Conservation (phyloP, 352 stramenopile species). For the Phytophthora pini region DNA sequence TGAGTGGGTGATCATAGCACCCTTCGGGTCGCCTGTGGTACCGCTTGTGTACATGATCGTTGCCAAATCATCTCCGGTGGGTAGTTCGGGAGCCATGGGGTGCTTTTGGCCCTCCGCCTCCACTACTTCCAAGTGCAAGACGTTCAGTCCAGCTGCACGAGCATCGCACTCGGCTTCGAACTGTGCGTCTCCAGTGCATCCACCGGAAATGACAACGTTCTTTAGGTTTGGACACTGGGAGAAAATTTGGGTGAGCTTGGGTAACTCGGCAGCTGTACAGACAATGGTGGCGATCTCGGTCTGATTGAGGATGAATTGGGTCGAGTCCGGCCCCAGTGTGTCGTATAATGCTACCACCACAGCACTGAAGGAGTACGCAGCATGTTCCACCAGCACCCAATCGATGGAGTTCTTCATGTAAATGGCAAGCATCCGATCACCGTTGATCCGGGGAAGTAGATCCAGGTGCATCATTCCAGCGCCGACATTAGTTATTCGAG, state of each 20-base stretch:
- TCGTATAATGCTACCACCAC: conserved; percentile 79
- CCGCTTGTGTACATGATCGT: conserved; percentile 97
- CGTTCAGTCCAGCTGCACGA: conserved; percentile 38
- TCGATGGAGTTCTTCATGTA: conserved; percentile 98
- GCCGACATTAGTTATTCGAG: conserved; percentile 43
- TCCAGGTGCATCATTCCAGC: conserved; percentile 55
- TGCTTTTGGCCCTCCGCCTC: conserved; percentile 49
- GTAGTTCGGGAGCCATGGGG: conserved; percentile 35
- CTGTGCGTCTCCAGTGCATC: conserved; percentile 34
- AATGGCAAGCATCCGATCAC: conserved; percentile 86
- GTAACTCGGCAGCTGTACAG: conserved; percentile 62
- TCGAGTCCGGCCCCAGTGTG: conserved; percentile 75
- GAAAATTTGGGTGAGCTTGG: conserved; percentile 47
- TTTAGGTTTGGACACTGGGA: conserved; percentile 53
- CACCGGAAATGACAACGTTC: conserved; percentile 53
- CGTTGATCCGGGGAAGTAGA: conserved; percentile 47
- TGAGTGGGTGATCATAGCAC: conserved; percentile 95
- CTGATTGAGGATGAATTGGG: conserved; percentile 81
- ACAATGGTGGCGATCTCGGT: conserved; percentile 72
- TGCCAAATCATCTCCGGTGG: conserved; percentile 74
- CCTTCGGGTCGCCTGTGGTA: conserved; percentile 96
- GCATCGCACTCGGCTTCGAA: conserved; percentile 43
- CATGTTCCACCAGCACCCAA: conserved; percentile 94
- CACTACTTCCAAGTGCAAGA: conserved; percentile 48
- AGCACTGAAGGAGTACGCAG: conserved; percentile 50